phyloP scores from a whole-genome alignment of 2,329 filamentous ascomycete species.

The Ramichloridium luteum region DNA sequence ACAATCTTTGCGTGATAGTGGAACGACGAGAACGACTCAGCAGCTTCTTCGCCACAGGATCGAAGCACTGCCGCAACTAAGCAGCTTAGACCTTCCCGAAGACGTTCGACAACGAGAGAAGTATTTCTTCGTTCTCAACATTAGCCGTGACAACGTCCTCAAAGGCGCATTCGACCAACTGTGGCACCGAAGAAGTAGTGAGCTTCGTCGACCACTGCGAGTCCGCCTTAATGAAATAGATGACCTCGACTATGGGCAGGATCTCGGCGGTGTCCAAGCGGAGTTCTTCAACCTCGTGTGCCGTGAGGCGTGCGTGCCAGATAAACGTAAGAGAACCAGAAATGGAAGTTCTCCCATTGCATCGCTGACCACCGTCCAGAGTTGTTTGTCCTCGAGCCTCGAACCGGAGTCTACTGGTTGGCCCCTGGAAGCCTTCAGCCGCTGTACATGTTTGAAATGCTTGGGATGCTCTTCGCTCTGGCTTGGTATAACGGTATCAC shows the following conservation, averaged over 20 bases:
- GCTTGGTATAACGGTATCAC: constrained; percentile 90
- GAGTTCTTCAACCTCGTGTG: constrained; percentile 87
- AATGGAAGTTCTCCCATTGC: no score
- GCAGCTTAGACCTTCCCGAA: constrained; percentile 12
- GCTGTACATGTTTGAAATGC: constrained; percentile 77
- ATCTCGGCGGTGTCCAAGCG: constrained; percentile 90
- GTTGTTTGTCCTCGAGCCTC: constrained; percentile 64
- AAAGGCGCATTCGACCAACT: constrained; percentile 61
- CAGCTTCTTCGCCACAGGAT: no score
- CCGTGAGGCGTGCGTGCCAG: no score
- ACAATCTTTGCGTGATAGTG: no score
- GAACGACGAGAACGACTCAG: no score
- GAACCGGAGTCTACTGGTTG: constrained; percentile 79
- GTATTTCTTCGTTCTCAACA: constrained; percentile 32
- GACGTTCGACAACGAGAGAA: constrained; percentile 26
- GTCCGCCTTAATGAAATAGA: constrained; percentile 68
- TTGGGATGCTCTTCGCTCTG: constrained; percentile 77
- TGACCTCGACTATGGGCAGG: constrained; percentile 74
- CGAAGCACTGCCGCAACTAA: no score
- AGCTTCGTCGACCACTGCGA: constrained; percentile 75
- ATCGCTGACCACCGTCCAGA: no score
- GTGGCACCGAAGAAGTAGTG: constrained; percentile 71
- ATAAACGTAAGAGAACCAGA: no score
- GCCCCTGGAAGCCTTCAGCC: constrained; percentile 69
- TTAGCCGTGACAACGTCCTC: constrained; percentile 31